Conservation (phyloP, 768 basidiomycete genomes). For the Suillus subaureus region DNA sequence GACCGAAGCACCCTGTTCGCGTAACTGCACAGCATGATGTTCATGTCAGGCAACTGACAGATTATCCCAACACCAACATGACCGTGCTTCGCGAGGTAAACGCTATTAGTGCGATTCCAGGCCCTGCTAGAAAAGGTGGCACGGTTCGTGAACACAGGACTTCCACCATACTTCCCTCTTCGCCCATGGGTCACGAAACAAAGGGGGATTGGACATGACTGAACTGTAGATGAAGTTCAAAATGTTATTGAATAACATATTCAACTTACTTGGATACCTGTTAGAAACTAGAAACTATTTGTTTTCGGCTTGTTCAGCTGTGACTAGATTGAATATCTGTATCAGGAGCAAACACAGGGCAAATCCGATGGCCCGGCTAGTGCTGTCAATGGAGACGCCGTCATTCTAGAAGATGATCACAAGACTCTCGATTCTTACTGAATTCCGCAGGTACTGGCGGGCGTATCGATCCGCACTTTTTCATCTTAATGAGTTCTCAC, state of each 20-base stretch:
- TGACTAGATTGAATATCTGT: neutral
- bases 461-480: neutral
- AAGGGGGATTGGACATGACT: slow-evolving; percentile 62
- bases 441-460: neutral
- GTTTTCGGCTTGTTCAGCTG: slow-evolving; percentile 7
- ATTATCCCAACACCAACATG: no score
- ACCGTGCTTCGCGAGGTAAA: slow-evolving; percentile 61
- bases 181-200: slow-evolving; percentile 94
- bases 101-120: slow-evolving; percentile 86
- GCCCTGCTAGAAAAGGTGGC: slow-evolving; percentile 88
- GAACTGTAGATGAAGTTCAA: neutral
- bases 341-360: neutral
- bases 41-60: no score
- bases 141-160: slow-evolving; percentile 81
- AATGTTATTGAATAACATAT: no score
- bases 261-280: neutral
- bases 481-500: neutral
- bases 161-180: slow-evolving; percentile 92
- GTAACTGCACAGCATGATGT: no score
- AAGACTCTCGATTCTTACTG: neutral
- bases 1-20: slow-evolving; percentile 30
- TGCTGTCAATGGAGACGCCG: neutral
- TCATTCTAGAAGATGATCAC: neutral
- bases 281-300: neutral
- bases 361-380: neutral